Conservation (phyloP, 768 basidiomycete genomes). For the Mycena rosella region DNA sequence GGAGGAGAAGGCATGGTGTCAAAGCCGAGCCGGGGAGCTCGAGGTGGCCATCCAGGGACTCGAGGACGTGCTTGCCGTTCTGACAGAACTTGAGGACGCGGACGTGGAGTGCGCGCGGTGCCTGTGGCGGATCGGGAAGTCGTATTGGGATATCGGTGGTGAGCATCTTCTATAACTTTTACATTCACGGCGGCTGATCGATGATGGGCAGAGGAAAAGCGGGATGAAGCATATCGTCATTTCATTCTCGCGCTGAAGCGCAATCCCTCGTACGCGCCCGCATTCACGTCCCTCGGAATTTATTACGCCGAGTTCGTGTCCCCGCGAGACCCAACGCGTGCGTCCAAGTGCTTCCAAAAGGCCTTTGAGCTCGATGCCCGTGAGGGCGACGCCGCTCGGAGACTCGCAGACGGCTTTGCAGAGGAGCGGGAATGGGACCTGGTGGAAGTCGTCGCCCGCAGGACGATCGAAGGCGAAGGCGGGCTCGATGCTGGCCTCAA, state of each 20-base stretch:
- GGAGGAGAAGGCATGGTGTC: slow-evolving; percentile 92
- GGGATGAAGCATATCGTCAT: slow-evolving; percentile 78
- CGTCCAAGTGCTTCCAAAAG: slow-evolving; percentile 97
- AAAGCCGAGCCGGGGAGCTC: slow-evolving; percentile 62
- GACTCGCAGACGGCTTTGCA: slow-evolving; percentile 90
- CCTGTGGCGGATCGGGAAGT: slow-evolving; percentile 87
- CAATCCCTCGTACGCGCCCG: slow-evolving; percentile 83
- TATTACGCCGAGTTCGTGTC: slow-evolving; percentile 82
- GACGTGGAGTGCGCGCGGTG: slow-evolving; percentile 79
- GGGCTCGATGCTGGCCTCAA: slow-evolving; percentile 73
- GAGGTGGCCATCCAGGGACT: slow-evolving; percentile 63
- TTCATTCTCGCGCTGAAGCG: slow-evolving; percentile 87
- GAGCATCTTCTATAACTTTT: slow-evolving; percentile 40
- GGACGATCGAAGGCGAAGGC: slow-evolving; percentile 95
- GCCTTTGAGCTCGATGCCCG: slow-evolving; percentile 96
- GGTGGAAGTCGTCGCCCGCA: slow-evolving; percentile 92
- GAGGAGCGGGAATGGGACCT: slow-evolving; percentile 96
- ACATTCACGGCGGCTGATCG: slow-evolving; percentile 18
- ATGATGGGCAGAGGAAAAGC: slow-evolving; percentile 54
- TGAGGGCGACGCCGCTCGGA: slow-evolving; percentile 86
- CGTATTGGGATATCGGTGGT: slow-evolving; percentile 82
- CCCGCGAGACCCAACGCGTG: slow-evolving; percentile 85
- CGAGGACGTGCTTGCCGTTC: slow-evolving; percentile 57
- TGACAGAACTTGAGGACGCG: slow-evolving; percentile 61
- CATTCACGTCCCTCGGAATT: slow-evolving; percentile 93